Evolutionary conservation across 164 flowering plant species (phyloP), one percentile per base, ranked within the genome.

Genomic region (Aristolochia contorta): DNA sequence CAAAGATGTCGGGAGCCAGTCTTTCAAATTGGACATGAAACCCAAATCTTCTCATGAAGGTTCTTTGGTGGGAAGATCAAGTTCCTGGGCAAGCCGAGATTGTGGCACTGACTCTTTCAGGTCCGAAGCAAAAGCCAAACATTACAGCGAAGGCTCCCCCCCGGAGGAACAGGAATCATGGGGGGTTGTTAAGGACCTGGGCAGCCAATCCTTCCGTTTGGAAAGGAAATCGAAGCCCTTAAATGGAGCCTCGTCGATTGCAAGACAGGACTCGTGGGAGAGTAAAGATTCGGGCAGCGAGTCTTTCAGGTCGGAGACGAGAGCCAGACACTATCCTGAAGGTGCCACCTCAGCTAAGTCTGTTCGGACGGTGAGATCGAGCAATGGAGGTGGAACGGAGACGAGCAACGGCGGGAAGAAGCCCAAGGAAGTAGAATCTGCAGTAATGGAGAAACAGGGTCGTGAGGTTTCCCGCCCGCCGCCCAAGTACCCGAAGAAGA

Each of bases 291-390:
- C 24, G 14, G 58, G 54, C 21, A 19, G 16, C 23, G 57, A 56
- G 56, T 63, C 63, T 64, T 18, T 54, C 56, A 67, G 59, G 55
- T 56, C 43, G 2, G 71, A 72, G 20, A 23, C 18, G 50, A 72
- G 62, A 32, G 52, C 67, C 21, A 61, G 52, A 56, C 22, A 45
- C 19, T 60, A 12, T 1, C 12, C 41, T n/a, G 79, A 76, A 60
- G 43, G 61, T 67, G 48, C 65, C 25, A 16, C 65, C 13, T 71
- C 66, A 45, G 87, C 78, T 25, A 86, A 74, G 63, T 84, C 92
- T 3, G 86, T 79, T 43, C 73, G 89, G 70, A 84, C 89, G 48
- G 24, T 74, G 27, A 75, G 81, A 74, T 15, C 77, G 60, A 54
- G 13, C 16, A 30, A 12, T 16, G 60, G 58, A 62, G 71, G 67